These are phyloP conservation scores for Micromonas pusilla DNA, from an alignment of 139 green algal genomes.

Conservation along the genomic window DNA sequence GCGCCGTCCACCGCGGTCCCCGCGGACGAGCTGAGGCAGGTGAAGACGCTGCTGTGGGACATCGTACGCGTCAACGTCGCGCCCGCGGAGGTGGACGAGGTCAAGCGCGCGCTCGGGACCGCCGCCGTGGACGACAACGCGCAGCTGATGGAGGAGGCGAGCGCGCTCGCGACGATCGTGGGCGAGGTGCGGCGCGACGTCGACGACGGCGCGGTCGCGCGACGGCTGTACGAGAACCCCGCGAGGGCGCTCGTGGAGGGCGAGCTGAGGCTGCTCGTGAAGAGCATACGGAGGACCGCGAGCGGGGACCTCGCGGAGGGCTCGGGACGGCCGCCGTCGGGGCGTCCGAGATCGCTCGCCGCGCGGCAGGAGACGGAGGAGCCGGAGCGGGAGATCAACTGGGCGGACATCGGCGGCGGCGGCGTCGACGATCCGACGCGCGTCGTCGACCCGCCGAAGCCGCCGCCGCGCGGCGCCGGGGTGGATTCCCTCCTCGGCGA, in stretches of 20 bases:
- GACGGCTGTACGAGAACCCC: background rate
- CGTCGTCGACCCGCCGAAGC: too few species aligned
- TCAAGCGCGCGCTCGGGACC: background rate
- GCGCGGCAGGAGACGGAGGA: too few species aligned
- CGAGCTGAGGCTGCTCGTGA: conserved; percentile 8
- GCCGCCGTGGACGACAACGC: background rate
- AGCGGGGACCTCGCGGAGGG: background rate
- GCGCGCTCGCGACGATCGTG: conserved; percentile 13
- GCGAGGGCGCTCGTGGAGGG: background rate
- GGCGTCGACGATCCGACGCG: background rate
- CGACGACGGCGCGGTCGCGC: background rate
- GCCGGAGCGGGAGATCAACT: background rate
- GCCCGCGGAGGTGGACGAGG: conserved; percentile 6
- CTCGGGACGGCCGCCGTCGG: background rate
- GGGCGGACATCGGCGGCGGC: background rate
- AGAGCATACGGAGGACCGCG: background rate
- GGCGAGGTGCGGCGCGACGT: background rate
- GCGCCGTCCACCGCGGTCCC: too few species aligned
- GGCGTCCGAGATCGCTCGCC: too few species aligned
- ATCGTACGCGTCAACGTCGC: background rate
- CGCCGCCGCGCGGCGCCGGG: too few species aligned
- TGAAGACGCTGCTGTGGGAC: conserved; percentile 6
- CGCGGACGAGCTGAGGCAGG: conserved; percentile 13
- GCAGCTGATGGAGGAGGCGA: background rate
- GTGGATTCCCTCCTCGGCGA: too few species aligned